Evolutionary conservation across 192 early-diverging fungal genomes (phyloP), one percentile per base, ranked within the genome.

Genomic region (Entophlyctis luteolus): DNA sequence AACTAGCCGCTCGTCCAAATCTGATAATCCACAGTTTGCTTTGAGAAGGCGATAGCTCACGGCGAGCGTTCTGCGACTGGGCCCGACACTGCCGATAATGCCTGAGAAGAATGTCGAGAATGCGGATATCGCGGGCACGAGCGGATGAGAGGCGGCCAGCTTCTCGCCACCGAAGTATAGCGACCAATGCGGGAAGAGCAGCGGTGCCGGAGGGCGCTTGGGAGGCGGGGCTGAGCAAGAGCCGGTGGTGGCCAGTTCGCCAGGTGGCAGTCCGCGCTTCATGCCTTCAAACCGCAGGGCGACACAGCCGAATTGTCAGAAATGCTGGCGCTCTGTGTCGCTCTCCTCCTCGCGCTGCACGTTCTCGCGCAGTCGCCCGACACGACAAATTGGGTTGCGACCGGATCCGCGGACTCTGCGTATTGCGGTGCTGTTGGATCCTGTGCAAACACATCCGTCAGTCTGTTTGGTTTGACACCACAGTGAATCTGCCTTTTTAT

Each of bases 181-280:
- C 18, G 58, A 60, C 58, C 58, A 60, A 28, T 45, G 39, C 38
- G 58, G n/a, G 47, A 45, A 45, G 8, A 45, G 58, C 6, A 60
- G 38, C 33, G 25, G n/a, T 1, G 25, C 29, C 8, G 33, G 55
- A 36, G 32, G 14, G 55, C 55, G 55, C 14, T 57, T 28, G 55
- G 29, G 55, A 6, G 50, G 50, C 50, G 42, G 12, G 12, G 50
- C 23, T 12, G 14, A 27, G 50, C 50, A 20, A 12, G 23, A 27
- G 50, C 14, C 18, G 50, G 2, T 53, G 50, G 18, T 14, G 16
- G 50, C 42, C 10, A n/a, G 42, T n/a, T 45, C n/a, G n/a, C n/a
- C n/a, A n/a, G n/a, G n/a, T n/a, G n/a, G n/a, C n/a, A n/a, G n/a
- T n/a, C n/a, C n/a, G n/a, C n/a, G n/a, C n/a, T n/a, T n/a, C n/a